Evolutionary conservation across 2,329 filamentous ascomycete species (phyloP), one percentile per base, ranked within the genome.

Genomic region (Epichloe hybrida): DNA sequence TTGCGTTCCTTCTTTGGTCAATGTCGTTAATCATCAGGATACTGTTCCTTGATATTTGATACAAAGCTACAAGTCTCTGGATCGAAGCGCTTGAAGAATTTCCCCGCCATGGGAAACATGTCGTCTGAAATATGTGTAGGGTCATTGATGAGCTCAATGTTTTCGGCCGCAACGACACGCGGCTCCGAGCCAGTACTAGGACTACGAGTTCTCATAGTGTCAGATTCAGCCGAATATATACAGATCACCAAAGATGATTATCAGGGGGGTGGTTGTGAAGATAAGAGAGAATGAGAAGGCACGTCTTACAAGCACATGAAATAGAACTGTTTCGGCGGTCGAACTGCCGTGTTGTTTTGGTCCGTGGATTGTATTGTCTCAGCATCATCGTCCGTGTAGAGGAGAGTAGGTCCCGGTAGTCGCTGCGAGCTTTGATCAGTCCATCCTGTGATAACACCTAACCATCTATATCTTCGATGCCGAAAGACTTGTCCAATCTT

Each of bases 381-480:
- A 15, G 57, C 52, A 44, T 58, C 57, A 50, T 60, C 59, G 46
- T 59, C 57, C 51, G 62, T 56, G 45, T 58, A 56, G 23, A 27
- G 23, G 23, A 27, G 23, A 48, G 57, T 61, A 49, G 59, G 53
- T 55, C 55, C 59, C 42, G 61, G 56, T 27, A 63, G 52, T 38
- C 56, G 58, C 37, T 59, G 58, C 38, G 59, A 59, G 47, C 58
- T 59, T 48, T 75, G 73, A 62, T 72, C 69, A 47, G 86, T 83
- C 90, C 91, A 98, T n/a, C 90, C 90, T 13, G 85, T 87, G 52
- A 98, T 86, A 27, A 94, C 77, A 17, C 84, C 90, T 46, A 83
- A 72, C 64, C 91, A 95, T 20, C 76, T 72, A 63, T 93, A 95
- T 44, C 89, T 78, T 54, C 75, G 80, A 67, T 98, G 93, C 46